Base-by-base conservation (phyloP, 1,284 basidiomycete species). In the Malassezia sympodialis region DNA sequence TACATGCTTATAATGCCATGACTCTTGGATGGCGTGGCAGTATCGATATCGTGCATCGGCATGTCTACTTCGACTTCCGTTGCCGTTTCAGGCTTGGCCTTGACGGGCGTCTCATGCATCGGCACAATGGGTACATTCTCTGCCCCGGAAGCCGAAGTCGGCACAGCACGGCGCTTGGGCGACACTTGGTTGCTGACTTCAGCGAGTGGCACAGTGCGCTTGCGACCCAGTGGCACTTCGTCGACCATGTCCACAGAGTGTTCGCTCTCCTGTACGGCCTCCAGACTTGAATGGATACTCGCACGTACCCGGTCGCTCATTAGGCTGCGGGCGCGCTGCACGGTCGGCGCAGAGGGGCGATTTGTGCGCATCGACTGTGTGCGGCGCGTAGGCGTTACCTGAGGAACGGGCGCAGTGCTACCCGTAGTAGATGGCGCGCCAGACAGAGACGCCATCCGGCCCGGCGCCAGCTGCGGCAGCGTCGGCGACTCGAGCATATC, bases 271-370 rank as follows among this genome's bases (percentile, higher is more conserved):
- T 44, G 48, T 21, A 56, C 44, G 2, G 49, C 54, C 43, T 47
- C 35, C 6, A 56, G 49, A 37, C 49, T 56, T 21, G 48, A 49
- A 19, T 51, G 54, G 49, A 56, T 56, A 17, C 49, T 51, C 30
- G 45, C 49, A 12, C 54, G 54, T 15, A 56, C 44, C 6, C 50
- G 49, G 10, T 51, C 43, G 37, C 49, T 51, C 35, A 56, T 48
- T 4, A 56, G 30, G 27, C 54, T 56, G 28, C 54, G 54, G 3
- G 54, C 37, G 14, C 49, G 54, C 11, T 52, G 49, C n/a, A 45
- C 49, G 7, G 26, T 27, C 4, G 53, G 48, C 30, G 21, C 40
- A 30, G 30, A 41, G 48, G 40, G 53, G 23, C 30, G 47, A 12
- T 19, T 14, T 30, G 43, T 30, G 21, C 47, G 53, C 28, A 44